phyloP scores from a whole-genome alignment of 1,139 yeast genomes.

The Arxiozyma slooffiae region DNA sequence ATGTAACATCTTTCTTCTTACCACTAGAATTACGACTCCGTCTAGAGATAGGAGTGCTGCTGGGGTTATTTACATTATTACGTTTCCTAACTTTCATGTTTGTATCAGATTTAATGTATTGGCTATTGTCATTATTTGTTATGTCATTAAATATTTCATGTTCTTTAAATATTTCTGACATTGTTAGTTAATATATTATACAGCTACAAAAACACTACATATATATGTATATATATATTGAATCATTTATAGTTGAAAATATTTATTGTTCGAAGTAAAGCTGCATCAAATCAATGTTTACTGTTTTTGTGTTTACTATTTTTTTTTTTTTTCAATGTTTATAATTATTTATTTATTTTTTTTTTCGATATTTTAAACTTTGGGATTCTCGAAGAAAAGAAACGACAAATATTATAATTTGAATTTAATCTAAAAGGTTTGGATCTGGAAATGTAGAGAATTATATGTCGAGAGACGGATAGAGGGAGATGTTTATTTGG shows the following conservation, averaged over 20 bases:
- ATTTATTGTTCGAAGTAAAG: too few species aligned
- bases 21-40: neutral
- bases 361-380: too few species aligned
- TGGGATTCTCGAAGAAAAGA: neutral
- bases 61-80: neutral
- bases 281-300: neutral
- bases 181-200: neutral
- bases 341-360: too few species aligned
- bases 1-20: slow-evolving; percentile 2
- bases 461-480: too few species aligned
- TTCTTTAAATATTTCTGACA: neutral
- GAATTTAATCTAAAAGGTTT: too few species aligned
- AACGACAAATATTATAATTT: too few species aligned
- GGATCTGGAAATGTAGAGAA: too few species aligned
- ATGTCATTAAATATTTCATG: neutral
- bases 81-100: neutral
- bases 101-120: neutral
- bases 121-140: neutral
- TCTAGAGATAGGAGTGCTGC: neutral
- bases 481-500: too few species aligned
- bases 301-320: neutral
- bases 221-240: too few species aligned
- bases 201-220: neutral
- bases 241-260: too few species aligned
- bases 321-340: neutral